Conservation (phyloP, 306 rosid species). For the Psophocarpus tetragonolobus region DNA sequence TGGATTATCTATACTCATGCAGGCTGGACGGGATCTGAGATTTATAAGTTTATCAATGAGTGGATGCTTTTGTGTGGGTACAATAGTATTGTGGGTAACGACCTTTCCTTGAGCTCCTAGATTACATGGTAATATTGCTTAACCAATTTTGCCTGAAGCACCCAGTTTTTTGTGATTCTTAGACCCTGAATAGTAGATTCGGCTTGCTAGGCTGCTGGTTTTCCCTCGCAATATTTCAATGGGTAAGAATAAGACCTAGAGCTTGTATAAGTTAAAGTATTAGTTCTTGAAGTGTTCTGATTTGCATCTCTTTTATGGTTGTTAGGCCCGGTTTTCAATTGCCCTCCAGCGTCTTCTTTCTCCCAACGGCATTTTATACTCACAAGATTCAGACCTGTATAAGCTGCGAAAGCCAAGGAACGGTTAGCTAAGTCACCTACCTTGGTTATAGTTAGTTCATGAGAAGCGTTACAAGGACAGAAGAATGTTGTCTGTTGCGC, state of each 20-base stretch:
- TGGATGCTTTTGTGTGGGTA: slow-evolving; percentile 71
- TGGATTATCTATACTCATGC: slow-evolving; percentile 31
- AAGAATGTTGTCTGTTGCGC: not conserved
- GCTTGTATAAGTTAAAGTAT: slow-evolving; percentile 10
- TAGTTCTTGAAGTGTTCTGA: slow-evolving; percentile 24
- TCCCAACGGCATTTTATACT: slow-evolving; percentile 55
- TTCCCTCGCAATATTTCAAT: slow-evolving; percentile 72
- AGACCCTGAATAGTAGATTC: slow-evolving; percentile 62
- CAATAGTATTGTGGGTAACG: slow-evolving; percentile 58
- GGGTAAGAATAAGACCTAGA: slow-evolving; percentile 62
- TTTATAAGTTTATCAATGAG: slow-evolving; percentile 75
- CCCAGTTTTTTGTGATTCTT: slow-evolving; percentile 35
- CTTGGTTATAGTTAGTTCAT: not conserved
- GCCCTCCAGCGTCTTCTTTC: slow-evolving; percentile 68
- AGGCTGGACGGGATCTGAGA: slow-evolving; percentile 94
- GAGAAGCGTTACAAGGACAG: not conserved
- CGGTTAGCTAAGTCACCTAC: slow-evolving; percentile 40
- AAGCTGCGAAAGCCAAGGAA: slow-evolving; percentile 47
- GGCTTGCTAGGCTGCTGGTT: slow-evolving; percentile 84
- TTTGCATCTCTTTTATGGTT: slow-evolving; percentile 16
- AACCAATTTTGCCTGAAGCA: slow-evolving; percentile 21
- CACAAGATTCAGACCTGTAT: slow-evolving; percentile 43
- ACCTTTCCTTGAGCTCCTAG: slow-evolving; percentile 25
- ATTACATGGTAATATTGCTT: slow-evolving; percentile 8
- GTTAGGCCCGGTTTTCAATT: slow-evolving; percentile 56